Evolutionary conservation across 2,329 filamentous ascomycete genomes (phyloP).

Genomic region (Alternaria consortialis): DNA sequence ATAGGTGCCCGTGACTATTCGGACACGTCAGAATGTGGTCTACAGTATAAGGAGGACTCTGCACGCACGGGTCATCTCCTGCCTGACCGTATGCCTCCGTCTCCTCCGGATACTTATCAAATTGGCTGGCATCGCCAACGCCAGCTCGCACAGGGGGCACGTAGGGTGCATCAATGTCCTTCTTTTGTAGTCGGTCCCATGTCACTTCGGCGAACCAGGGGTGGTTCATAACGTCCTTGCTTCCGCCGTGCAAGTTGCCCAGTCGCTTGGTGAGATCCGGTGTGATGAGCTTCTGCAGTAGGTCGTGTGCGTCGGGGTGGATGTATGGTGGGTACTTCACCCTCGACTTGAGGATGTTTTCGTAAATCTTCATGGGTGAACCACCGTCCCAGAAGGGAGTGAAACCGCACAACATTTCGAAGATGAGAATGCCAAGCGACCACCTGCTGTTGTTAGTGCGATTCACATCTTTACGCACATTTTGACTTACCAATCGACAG

Average conservation of each 20-base stretch:
- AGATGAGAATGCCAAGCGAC: slow-evolving; percentile 97
- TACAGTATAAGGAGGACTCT: slow-evolving; percentile 35
- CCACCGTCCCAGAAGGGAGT: slow-evolving; percentile 99
- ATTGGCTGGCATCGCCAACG: slow-evolving; percentile 93
- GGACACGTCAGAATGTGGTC: slow-evolving; percentile 44
- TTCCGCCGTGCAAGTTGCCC: slow-evolving; percentile 90
- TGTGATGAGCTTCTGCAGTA: slow-evolving; percentile 92
- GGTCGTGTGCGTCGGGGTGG: slow-evolving; percentile 90
- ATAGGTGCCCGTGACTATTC: slow-evolving; percentile 47
- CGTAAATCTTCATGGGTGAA: slow-evolving; percentile 98
- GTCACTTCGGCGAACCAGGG: slow-evolving; percentile 98
- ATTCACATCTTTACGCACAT: slow-evolving; percentile 5
- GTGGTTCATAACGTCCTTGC: slow-evolving; percentile 92
- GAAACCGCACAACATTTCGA: slow-evolving; percentile 99
- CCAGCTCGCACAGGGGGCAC: slow-evolving; percentile 95
- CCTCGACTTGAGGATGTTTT: slow-evolving; percentile 95
- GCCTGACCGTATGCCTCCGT: slow-evolving; percentile 85
- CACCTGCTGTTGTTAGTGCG: slow-evolving; percentile 69
- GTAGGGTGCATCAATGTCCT: slow-evolving; percentile 98
- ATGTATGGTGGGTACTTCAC: slow-evolving; percentile 98
- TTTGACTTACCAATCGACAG: slow-evolving; percentile 87
- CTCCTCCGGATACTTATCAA: slow-evolving; percentile 98
- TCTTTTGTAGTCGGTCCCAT: slow-evolving; percentile 91
- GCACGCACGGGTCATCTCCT: slow-evolving; percentile 85
- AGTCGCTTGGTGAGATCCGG: slow-evolving; percentile 92